phyloP scores from a whole-genome alignment of 2,329 filamentous ascomycete species.

The Paecilomyces variotii region DNA sequence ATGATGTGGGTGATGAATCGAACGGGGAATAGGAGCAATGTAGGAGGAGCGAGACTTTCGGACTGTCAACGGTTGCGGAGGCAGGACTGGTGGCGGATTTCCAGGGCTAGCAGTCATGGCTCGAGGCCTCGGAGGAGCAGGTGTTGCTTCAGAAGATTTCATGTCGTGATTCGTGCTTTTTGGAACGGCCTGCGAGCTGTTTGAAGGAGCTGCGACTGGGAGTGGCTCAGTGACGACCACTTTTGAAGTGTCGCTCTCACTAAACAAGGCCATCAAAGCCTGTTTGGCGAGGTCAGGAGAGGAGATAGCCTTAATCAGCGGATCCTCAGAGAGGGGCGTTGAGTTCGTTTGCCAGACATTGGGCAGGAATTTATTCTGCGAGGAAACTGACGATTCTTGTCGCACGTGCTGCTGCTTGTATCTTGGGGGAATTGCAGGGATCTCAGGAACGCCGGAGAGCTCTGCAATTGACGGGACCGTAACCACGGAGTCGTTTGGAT shows the following conservation, averaged over 20 bases:
- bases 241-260: background rate
- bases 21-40: slow-evolving; percentile 9
- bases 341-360: slow-evolving; percentile 19
- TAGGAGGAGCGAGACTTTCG: slow-evolving; percentile 17
- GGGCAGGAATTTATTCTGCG: slow-evolving; percentile 24
- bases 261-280: background rate
- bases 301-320: slow-evolving; percentile 27
- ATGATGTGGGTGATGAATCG: slow-evolving; percentile 19
- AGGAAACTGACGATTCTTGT: slow-evolving; percentile 27
- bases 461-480: slow-evolving; percentile 12
- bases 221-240: background rate
- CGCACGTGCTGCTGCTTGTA: slow-evolving; percentile 15
- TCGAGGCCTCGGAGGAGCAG: slow-evolving; percentile 5
- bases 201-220: background rate
- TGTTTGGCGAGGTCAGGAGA: slow-evolving; percentile 4
- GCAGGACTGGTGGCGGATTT: slow-evolving; percentile 28
- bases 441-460: slow-evolving; percentile 14
- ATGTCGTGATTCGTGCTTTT: background rate
- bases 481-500: slow-evolving; percentile 11
- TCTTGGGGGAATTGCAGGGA: slow-evolving; percentile 11
- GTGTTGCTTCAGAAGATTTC: background rate
- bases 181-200: background rate
- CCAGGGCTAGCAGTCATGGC: slow-evolving; percentile 25
- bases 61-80: slow-evolving; percentile 16
- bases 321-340: slow-evolving; percentile 26